A percentile compares a stretch with the other conserved stretches of the same genome.
Evolutionary conservation across 83 land plant species (phyloP).

Genomic region (Diphasiastrum complanatum): DNA sequence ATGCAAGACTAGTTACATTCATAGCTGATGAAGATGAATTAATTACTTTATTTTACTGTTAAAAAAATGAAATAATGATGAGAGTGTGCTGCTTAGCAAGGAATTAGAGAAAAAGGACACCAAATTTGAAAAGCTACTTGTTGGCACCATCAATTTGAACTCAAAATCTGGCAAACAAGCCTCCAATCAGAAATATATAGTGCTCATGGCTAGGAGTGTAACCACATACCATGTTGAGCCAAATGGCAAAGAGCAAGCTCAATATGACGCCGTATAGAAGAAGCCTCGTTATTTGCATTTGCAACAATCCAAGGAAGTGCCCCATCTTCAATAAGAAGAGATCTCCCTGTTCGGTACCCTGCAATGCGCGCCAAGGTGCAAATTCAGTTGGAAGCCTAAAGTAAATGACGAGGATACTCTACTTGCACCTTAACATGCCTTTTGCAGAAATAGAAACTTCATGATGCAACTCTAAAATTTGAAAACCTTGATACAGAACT

Average conservation of each 20-base stretch:
- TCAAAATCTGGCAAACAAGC: background rate
- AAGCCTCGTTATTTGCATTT: slow-evolving; percentile 68
- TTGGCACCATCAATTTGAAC: too few species aligned
- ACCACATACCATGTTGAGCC: slow-evolving; percentile 65
- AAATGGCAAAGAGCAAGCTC: slow-evolving; percentile 83
- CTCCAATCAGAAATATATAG: background rate
- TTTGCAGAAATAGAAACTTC: too few species aligned
- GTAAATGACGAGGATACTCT: background rate
- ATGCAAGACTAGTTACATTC: background rate
- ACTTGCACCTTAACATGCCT: too few species aligned
- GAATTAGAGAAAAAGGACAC: too few species aligned
- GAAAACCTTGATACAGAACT: too few species aligned
- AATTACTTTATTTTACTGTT: too few species aligned
- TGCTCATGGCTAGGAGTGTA: background rate
- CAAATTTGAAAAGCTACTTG: too few species aligned
- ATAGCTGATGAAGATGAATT: background rate
- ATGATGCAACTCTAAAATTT: too few species aligned
- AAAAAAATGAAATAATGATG: too few species aligned
- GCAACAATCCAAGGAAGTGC: slow-evolving; percentile 80
- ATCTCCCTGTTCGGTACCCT: slow-evolving; percentile 55
- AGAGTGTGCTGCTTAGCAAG: too few species aligned
- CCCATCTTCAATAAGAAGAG: slow-evolving; percentile 69
- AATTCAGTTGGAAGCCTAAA: background rate
- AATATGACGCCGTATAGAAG: slow-evolving; percentile 64
- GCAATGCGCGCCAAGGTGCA: background rate